Evolutionary conservation across 2,329 filamentous ascomycete species (phyloP).

Genomic region (Venturiaceae sp.): DNA sequence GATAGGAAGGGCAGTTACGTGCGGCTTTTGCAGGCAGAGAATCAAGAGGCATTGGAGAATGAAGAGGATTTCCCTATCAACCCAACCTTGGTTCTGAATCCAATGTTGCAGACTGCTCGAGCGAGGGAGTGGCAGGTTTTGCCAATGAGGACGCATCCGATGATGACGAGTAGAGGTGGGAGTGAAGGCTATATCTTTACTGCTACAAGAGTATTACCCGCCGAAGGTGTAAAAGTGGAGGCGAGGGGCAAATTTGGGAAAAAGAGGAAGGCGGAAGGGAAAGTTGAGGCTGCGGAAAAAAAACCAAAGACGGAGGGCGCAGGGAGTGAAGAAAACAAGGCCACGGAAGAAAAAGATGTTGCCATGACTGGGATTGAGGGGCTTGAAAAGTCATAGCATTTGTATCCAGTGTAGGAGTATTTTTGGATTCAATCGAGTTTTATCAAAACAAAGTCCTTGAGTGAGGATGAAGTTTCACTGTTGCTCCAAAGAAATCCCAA

Average conservation of each 20-base stretch:
- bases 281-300: background rate
- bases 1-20: slow-evolving; percentile 63
- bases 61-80: slow-evolving; percentile 74
- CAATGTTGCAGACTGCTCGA: slow-evolving; percentile 70
- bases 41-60: slow-evolving; percentile 24
- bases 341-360: background rate
- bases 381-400: background rate
- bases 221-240: slow-evolving; percentile 61
- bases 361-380: background rate
- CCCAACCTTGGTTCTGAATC: slow-evolving; percentile 71
- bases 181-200: slow-evolving; percentile 88
- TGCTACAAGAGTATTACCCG: slow-evolving; percentile 69
- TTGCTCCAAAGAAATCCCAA: too few relatives aligned
- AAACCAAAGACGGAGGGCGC: background rate
- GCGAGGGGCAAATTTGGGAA: slow-evolving; percentile 69
- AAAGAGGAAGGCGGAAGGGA: slow-evolving; percentile 45
- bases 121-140: slow-evolving; percentile 82
- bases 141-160: slow-evolving; percentile 81
- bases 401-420: too few relatives aligned
- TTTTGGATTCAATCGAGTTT: too few relatives aligned
- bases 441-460: too few relatives aligned
- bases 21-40: slow-evolving; percentile 16
- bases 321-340: background rate
- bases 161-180: slow-evolving; percentile 84
- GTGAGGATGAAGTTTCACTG: too few relatives aligned